Evolutionary conservation across 2,329 filamentous ascomycete species (phyloP), one percentile per base, ranked within the genome.

Genomic region (Penicillium decumbens): DNA sequence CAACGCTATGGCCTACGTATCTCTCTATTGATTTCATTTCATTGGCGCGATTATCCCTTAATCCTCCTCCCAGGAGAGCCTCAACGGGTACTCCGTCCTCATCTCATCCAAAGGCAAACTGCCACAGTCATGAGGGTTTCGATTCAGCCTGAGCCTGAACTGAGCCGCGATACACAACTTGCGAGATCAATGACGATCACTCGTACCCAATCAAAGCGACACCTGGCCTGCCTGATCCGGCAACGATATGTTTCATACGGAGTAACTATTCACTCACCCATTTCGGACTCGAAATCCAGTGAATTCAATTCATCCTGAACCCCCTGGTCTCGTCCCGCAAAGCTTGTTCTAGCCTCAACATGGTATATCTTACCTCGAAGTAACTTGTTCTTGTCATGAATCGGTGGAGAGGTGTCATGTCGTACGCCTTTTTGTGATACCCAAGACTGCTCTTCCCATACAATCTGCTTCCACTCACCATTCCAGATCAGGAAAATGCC

Each of bases 271-370:
- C 8, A 29, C 8, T 29, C 27, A 29, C 27, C 8, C 8, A 27
- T 27, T 27, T 29, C 27, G 10, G 9, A 9, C 27, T 29, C 27
- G 27, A 29, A 29, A 29, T 29, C 29, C 25, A 27, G 25, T 27
- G 45, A 27, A 28, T 32, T 27, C 20, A 25, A 4, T 7, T 8
- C 24, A 20, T 5, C 29, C 13, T 12, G 15, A 8, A 6, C 38
- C 25, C 20, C 20, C 20, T 25, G 41, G 30, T 45, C 43, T 42
- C 53, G 44, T 49, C 33, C 38, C 43, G 49, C 43, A 51, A 56
- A 57, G 55, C 55, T 57, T 57, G 55, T 57, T 51, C 56, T 29
- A 27, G 39, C 41, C 42, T 29, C 43, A 41, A 47, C 27, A 10
- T 50, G 39, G 29, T 45, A 18, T 46, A 29, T 40, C 46, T 48